A percentile compares a stretch with the other conserved stretches of the same genome.
Conservation (phyloP, 345 rosid genomes). For the Eucalyptus rudis region DNA sequence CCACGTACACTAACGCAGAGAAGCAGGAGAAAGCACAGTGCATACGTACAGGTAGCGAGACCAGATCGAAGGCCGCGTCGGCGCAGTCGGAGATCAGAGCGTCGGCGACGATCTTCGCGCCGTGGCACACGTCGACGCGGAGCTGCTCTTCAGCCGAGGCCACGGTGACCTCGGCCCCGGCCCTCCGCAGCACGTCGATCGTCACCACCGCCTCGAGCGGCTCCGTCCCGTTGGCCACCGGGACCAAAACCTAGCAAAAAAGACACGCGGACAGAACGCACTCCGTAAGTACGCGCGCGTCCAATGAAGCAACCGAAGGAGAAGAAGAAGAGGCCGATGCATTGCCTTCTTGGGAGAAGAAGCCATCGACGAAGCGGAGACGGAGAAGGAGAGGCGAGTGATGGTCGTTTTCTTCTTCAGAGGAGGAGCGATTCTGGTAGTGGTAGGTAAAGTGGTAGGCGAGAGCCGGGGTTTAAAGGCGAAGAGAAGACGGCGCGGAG, state of each 20-base stretch:
- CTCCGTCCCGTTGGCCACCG: slow-evolving; percentile 85
- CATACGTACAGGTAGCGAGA: slow-evolving; percentile 22
- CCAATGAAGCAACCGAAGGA: not conserved
- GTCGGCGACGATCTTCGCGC: slow-evolving; percentile 71
- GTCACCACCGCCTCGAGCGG: slow-evolving; percentile 90
- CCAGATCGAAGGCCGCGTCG: slow-evolving; percentile 51
- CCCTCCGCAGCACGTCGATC: slow-evolving; percentile 69
- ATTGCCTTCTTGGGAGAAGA: slow-evolving; percentile 39
- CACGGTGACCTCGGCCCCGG: slow-evolving; percentile 78
- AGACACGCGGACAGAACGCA: not conserved
- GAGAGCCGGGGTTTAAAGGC: not conserved
- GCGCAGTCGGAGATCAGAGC: slow-evolving; percentile 40
- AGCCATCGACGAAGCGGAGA: slow-evolving; percentile 38
- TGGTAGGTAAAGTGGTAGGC: not conserved
- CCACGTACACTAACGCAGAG: not conserved
- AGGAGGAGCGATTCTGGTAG: not conserved
- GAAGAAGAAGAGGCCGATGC: not conserved
- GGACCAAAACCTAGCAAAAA: slow-evolving; percentile 63
- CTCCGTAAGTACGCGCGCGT: not conserved
- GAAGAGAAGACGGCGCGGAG: not conserved
- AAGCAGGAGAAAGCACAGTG: not conserved
- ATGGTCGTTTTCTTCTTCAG: not conserved
- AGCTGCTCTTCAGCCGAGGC: slow-evolving; percentile 68
- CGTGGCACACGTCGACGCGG: slow-evolving; percentile 63
- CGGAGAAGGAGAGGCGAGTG: slow-evolving; percentile 7